Base-by-base conservation (phyloP, 164 flowering plant genomes). In the Berberis thunbergii region DNA sequence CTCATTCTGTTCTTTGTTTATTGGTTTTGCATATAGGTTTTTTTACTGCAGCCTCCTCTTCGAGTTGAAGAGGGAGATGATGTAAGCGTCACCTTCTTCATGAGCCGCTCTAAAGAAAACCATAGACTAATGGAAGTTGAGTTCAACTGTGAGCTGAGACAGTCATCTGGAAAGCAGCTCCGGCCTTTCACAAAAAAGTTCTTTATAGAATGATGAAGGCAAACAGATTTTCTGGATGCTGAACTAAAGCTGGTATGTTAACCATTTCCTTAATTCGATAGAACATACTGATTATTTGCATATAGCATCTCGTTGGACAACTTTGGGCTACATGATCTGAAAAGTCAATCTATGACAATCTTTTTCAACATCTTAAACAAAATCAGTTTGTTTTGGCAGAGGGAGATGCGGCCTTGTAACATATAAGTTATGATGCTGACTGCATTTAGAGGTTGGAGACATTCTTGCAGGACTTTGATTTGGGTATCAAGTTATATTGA, bases 81-180 rank as follows among this genome's bases (percentile, higher is more conserved):
- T 6, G 38, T 88, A 70, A 60, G 6, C 46, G 78, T 79, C n/a
- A 71, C 87, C 46, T 86, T 91, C 72, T 61, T 73, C 46, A 91
- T 94, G 98, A 74, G 12, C 26, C 97, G 98, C 3, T 87, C 98
- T 4, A 80, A 78, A 63, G 91, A 83, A 70, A 91, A 94, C 73
- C 98, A 94, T 73, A 79, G 98, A 39, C 64, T 91, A 64, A 79
- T 94, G 88, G 96, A 88, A 67, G 87, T 88, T 75, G 97, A 88
- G 50, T 68, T 94, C 57, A 74, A 71, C 41, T 79, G 79, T 67
- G 86, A 84, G 68, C 65, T 87, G 45, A 77, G 40, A 63, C 75
- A 68, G 49, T 54, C 76, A 60, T 77, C 90, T 67, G 97, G 92
- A 65, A 76, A 71, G 67, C 67, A 57, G 54, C 74, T 72, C 65